phyloP scores from a whole-genome alignment of 768 basidiomycete species.

The Tricholoma hemisulphureum region DNA sequence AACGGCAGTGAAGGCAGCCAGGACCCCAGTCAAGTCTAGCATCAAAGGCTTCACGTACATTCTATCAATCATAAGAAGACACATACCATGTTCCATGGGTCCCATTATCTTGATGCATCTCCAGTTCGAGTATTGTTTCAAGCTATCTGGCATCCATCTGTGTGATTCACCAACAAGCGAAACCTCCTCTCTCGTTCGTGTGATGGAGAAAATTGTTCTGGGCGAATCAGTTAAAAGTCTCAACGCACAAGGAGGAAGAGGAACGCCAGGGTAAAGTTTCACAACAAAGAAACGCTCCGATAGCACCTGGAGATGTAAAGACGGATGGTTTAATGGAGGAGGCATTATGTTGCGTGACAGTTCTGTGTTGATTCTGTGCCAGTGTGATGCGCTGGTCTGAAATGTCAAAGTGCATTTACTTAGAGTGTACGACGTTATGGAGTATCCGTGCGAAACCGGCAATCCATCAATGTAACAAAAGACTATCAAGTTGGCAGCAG shows the following conservation, averaged over 20 bases:
- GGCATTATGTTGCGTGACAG: constrained; percentile 38
- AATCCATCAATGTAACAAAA: too few relatives aligned
- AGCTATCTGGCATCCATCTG: constrained; percentile 33
- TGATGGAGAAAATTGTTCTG: constrained; percentile 47
- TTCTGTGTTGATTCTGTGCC: too few relatives aligned
- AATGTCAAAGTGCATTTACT: too few relatives aligned
- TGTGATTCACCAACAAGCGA: constrained; percentile 53
- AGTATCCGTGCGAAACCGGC: too few relatives aligned
- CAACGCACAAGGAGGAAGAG: constrained; percentile 35
- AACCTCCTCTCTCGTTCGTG: constrained; percentile 58
- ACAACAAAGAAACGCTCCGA: constrained; percentile 44
- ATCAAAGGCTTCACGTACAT: not conserved
- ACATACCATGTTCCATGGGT: constrained; percentile 63
- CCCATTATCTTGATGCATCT: constrained; percentile 61
- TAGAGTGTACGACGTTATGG: too few relatives aligned
- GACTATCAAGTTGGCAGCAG: too few relatives aligned
- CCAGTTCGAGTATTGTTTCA: constrained; percentile 46
- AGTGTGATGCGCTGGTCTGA: too few relatives aligned
- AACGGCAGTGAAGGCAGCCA: constrained; percentile 53
- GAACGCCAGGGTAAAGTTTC: constrained; percentile 38
- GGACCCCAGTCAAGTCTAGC: constrained; percentile 56
- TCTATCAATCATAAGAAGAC: not conserved
- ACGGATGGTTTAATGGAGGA: constrained; percentile 45
- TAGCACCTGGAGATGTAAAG: constrained; percentile 48
- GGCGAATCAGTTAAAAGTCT: constrained; percentile 24